phyloP scores from a whole-genome alignment of 805 yeast genomes.

The Metschnikowia similis region DNA sequence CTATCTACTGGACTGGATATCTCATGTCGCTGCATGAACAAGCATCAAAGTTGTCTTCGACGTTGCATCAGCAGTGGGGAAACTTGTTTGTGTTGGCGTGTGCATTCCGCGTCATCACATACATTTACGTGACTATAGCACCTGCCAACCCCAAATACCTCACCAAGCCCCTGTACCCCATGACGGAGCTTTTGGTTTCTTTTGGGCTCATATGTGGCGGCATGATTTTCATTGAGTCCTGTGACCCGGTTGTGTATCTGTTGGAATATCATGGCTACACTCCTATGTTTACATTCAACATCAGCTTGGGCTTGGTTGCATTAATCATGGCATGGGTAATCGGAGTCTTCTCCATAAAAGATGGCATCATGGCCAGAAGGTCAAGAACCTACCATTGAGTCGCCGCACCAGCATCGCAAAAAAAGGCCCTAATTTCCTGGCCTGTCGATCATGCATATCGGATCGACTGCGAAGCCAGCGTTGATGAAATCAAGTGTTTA shows the following conservation, averaged over 20 bases:
- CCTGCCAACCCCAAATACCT: slow-evolving; percentile 23
- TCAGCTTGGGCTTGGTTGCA: slow-evolving; percentile 74
- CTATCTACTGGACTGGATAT: slow-evolving; percentile 94
- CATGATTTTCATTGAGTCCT: slow-evolving; percentile 83
- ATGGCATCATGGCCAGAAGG: slow-evolving; percentile 17
- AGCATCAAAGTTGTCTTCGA: slow-evolving; percentile 71
- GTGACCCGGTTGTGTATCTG: slow-evolving; percentile 79
- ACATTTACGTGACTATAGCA: slow-evolving; percentile 45
- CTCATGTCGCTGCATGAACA: slow-evolving; percentile 95
- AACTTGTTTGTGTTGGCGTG: slow-evolving; percentile 77
- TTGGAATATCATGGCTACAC: slow-evolving; percentile 80
- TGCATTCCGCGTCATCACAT: slow-evolving; percentile 65
- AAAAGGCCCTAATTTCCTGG: background rate
- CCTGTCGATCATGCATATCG: background rate
- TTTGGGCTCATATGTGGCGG: slow-evolving; percentile 88
- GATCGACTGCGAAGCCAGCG: no score
- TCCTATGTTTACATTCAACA: slow-evolving; percentile 85
- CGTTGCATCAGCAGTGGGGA: slow-evolving; percentile 92
- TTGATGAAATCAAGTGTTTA: no score
- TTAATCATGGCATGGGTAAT: slow-evolving; percentile 87
- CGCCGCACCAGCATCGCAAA: background rate
- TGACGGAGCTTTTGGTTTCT: slow-evolving; percentile 77
- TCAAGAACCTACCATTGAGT: background rate
- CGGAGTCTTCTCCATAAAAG: slow-evolving; percentile 60
- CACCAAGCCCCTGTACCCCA: slow-evolving; percentile 52